A percentile compares a stretch with the other conserved stretches of the same genome.
Conservation (phyloP, 441 rosid genomes). For the Aleurites moluccanus region DNA sequence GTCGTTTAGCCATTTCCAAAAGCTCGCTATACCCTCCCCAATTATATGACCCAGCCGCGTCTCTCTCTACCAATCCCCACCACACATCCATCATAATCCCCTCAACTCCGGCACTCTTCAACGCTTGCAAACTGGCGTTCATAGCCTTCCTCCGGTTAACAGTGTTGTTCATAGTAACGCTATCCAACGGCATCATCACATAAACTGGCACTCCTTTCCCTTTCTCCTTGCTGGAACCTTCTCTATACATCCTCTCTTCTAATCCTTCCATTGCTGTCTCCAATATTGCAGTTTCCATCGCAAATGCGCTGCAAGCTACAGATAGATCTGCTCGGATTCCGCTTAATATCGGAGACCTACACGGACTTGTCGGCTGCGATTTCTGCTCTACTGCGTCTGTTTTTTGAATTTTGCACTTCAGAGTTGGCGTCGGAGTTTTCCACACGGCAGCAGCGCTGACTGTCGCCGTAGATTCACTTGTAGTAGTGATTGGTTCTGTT, state of each 20-base stretch:
- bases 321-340: slow-evolving; percentile 64
- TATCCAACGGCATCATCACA: slow-evolving; percentile 98
- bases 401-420: slow-evolving; percentile 36
- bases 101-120: slow-evolving; percentile 93
- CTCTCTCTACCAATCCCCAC: slow-evolving; percentile 99
- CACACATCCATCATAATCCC: slow-evolving; percentile 95
- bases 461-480: slow-evolving; percentile 30
- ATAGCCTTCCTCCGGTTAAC: slow-evolving; percentile 84
- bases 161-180: slow-evolving; percentile 70
- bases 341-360: slow-evolving; percentile 46
- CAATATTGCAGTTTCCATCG: slow-evolving; percentile 25
- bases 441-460: slow-evolving; percentile 50
- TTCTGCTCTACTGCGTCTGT: slow-evolving; percentile 32
- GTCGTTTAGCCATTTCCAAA: slow-evolving; percentile 75
- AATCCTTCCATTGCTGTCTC: slow-evolving; percentile 29
- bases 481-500: slow-evolving; percentile 25
- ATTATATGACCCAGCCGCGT: slow-evolving; percentile 69
- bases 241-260: slow-evolving; percentile 36
- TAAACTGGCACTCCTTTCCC: slow-evolving; percentile 79
- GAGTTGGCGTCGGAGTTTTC: slow-evolving; percentile 35
- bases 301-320: slow-evolving; percentile 64
- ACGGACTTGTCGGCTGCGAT: slow-evolving; percentile 71
- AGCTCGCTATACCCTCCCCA: slow-evolving; percentile 93
- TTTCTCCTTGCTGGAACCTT: slow-evolving; percentile 28
- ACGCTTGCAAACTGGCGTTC: slow-evolving; percentile 85